Base-by-base conservation (phyloP, 257 asterid genomes). In the Voacanga thouarsii region DNA sequence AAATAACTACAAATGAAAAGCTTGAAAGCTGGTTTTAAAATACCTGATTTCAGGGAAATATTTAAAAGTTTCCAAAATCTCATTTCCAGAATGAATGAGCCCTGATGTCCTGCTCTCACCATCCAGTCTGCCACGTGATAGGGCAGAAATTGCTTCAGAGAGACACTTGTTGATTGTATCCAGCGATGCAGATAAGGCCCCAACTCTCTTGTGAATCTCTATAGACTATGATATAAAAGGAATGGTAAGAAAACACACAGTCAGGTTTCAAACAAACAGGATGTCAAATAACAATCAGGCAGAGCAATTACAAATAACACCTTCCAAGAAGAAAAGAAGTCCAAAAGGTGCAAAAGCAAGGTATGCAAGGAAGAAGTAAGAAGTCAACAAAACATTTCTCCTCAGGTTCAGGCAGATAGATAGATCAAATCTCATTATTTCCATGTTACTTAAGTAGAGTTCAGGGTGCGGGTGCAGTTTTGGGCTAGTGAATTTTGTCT, bases 61-160 rank as follows among this genome's bases (percentile, higher is more conserved):
- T 82, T 93, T 93, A 89, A 87, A 95, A 37, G 89, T 85, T 76
- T 96, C 97, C 91, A 92, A 80, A 80, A 93, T 89, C 83, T 93
- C 99, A 80, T 89, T 91, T 86, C 97, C 99, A 64, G 94, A 88
- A 83, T 88, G 94, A 80, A 90, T 80, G 63, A 90, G 96, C 82
- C 93, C 98, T 76, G 89, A 79, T 74, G 88, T 92, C 82, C 89
- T 89, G 90, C 94, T 95, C 86, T 93, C 99, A 45, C 99, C 97
- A 79, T 95, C 99, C 85, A 92, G 84, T 83, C 92, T 86, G 81
- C 98, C 99, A 75, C 94, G 97, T 78, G 97, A 86, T 80, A 93
- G 87, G 80, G 97, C 90, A 82, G 87, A 89, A 78, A 96, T 87
- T 77, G 98, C 97, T 88, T 92, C 99, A 68, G 99, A 93, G 23